Evolutionary conservation across 108 stramenopile genomes (phyloP).

Genomic region (Epithemia pelagica): DNA sequence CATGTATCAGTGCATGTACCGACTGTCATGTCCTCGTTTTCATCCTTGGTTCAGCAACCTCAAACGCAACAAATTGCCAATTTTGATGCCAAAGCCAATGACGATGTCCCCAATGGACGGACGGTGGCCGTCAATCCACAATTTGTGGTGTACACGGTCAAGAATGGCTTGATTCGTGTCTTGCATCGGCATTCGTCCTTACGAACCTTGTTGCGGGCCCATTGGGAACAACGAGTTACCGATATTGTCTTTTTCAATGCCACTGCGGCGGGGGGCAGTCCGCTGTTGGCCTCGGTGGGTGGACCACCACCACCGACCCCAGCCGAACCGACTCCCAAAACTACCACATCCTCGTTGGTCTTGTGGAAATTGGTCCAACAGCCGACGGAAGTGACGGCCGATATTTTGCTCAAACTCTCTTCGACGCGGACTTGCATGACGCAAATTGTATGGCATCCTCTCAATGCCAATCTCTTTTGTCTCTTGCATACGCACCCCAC

Average conservation of each 20-base stretch:
- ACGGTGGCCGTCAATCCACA: constrained; percentile 59
- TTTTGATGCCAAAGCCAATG: constrained; percentile 26
- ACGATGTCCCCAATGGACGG: constrained; percentile 27
- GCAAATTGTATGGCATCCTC: constrained; percentile 73
- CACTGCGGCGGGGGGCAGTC: constrained; percentile 29
- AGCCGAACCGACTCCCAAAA: no score
- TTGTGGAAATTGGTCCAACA: constrained; percentile 36
- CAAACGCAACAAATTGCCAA: constrained; percentile 39
- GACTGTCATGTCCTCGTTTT: constrained; percentile 8
- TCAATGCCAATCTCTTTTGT: constrained; percentile 71
- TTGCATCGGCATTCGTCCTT: constrained; percentile 51
- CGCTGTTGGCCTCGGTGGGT: constrained; percentile 21
- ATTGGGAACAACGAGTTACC: constrained; percentile 27
- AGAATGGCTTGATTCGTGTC: constrained; percentile 79
- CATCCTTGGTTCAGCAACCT: constrained; percentile 32
- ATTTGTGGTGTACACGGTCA: constrained; percentile 78
- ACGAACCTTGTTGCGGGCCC: constrained; percentile 59
- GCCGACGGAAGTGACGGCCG: constrained; percentile 30
- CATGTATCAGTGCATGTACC: constrained; percentile 15
- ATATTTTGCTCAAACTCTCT: constrained; percentile 52
- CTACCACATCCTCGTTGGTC: constrained; percentile 26
- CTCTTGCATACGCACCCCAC: constrained; percentile 42
- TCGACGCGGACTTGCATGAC: constrained; percentile 12
- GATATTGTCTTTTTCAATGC: constrained; percentile 42
- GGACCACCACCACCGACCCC: constrained; percentile 23